Conservation (phyloP, 768 basidiomycete species). For the Boletus subcaerulescens region DNA sequence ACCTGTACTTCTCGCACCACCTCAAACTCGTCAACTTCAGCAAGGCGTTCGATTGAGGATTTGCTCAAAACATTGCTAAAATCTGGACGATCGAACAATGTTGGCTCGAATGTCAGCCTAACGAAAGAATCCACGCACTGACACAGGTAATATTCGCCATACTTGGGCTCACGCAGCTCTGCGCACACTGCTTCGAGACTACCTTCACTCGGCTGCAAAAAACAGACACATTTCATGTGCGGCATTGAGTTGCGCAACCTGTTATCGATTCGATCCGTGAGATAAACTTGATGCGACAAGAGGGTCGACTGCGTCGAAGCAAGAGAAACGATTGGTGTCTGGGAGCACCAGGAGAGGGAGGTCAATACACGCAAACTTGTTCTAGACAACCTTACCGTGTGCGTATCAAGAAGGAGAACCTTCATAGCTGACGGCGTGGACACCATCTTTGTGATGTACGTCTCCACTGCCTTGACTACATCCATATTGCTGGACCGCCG, state of each 20-base stretch:
- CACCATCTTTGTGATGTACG: constrained; percentile 87
- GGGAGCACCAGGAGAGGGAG: constrained; percentile 4
- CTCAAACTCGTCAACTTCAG: constrained; percentile 93
- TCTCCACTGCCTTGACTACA: constrained; percentile 91
- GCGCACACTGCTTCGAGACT: constrained; percentile 80
- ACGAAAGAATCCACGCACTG: constrained; percentile 70
- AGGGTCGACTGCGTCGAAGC: constrained; percentile 92
- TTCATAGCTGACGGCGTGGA: constrained; percentile 89
- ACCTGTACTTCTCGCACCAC: constrained; percentile 97
- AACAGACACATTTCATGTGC: constrained; percentile 97
- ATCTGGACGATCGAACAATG: constrained; percentile 46
- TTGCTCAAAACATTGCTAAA: constrained; percentile 95
- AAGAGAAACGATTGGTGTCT: constrained; percentile 95
- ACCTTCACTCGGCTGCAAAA: constrained; percentile 78
- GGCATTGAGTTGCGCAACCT: constrained; percentile 85
- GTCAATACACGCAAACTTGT: neutral
- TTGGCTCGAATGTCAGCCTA: constrained; percentile 17
- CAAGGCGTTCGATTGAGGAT: constrained; percentile 85
- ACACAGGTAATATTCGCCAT: constrained; percentile 99
- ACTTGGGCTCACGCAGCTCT: constrained; percentile 87
- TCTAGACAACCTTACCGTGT: constrained; percentile 65
- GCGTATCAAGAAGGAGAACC: constrained; percentile 88
- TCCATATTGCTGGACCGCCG: constrained; percentile 58
- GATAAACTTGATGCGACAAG: constrained; percentile 93
- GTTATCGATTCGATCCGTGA: constrained; percentile 98